Percentiles rank a stretch among this genome's conserved stretches.
These are phyloP conservation scores for Solanum gracilifrons DNA, from an alignment of 257 asterid species.

Conservation along the genomic window DNA sequence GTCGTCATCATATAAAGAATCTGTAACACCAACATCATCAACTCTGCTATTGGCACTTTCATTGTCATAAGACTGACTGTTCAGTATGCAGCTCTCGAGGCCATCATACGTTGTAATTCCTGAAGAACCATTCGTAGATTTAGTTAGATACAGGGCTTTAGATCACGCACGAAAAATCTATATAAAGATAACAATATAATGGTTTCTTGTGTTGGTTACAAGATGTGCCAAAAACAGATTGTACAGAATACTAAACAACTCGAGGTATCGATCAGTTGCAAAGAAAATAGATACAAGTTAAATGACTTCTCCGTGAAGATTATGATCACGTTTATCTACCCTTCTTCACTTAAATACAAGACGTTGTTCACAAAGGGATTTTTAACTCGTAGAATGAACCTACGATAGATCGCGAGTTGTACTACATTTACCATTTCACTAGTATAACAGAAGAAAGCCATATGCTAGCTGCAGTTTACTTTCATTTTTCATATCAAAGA, in stretches of 20 bases:
- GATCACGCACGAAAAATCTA: neutral
- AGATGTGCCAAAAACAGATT: neutral
- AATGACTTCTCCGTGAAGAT: neutral
- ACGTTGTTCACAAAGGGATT: neutral
- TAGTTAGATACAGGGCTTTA: neutral
- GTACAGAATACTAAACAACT: neutral
- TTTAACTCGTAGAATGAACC: neutral
- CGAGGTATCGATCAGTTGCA: neutral
- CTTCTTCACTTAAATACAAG: neutral
- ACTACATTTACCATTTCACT: neutral
- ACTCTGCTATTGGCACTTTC: constrained; percentile 58
- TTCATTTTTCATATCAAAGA: neutral
- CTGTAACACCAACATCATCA: constrained; percentile 52
- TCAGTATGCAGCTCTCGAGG: constrained; percentile 70
- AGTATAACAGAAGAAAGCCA: neutral
- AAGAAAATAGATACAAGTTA: neutral
- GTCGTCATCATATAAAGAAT: constrained; percentile 60
- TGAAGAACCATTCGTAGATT: neutral
- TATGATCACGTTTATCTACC: neutral
- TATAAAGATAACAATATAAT: neutral
- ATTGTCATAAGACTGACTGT: constrained; percentile 37
- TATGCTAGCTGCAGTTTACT: neutral
- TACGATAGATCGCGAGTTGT: neutral
- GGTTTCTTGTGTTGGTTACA: neutral
- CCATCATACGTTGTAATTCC: constrained; percentile 71